Percentiles rank a stretch among this genome's conserved stretches.
These are phyloP conservation scores for Candida nemodendra DNA, from an alignment of 805 yeast species.

Conservation along the genomic window DNA sequence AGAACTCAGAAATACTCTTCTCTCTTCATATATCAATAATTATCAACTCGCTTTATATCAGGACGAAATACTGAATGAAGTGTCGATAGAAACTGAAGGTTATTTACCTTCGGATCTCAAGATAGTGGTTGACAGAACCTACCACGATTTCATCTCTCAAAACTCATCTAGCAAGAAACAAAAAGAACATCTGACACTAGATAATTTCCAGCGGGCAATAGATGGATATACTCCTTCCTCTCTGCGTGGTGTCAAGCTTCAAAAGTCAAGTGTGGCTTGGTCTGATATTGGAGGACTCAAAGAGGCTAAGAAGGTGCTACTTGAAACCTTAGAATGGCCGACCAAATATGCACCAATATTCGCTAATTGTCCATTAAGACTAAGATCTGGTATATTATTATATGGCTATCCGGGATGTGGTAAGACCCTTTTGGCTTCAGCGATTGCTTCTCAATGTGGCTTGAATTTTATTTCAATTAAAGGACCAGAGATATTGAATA, in stretches of 20 bases:
- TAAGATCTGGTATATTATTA: conserved; percentile 84
- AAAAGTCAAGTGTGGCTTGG: conserved; percentile 78
- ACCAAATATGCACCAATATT: conserved; percentile 95
- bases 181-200: conserved; percentile 21
- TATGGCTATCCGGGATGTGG: conserved; percentile 99
- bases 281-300: conserved; percentile 83
- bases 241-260: conserved; percentile 81
- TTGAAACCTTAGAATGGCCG: conserved; percentile 97
- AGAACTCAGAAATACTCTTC: conserved; percentile 38
- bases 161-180: conserved; percentile 1
- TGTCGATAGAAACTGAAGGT: conserved; percentile 80
- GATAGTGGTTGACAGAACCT: conserved; percentile 66
- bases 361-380: conserved; percentile 77
- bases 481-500: conserved; percentile 93
- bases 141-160: conserved; percentile 44
- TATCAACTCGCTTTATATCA: conserved; percentile 35
- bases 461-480: conserved; percentile 88
- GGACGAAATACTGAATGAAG: conserved; percentile 46
- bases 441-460: conserved; percentile 92
- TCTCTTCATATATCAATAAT: conserved; percentile 30
- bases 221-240: conserved; percentile 75
- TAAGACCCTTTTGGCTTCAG: conserved; percentile 87
- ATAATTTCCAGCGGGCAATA: conserved; percentile 55
- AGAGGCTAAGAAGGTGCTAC: conserved; percentile 68
- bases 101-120: conserved; percentile 81